phyloP scores from a whole-genome alignment of 2,329 filamentous ascomycete genomes.

The Verticillium alfalfae region DNA sequence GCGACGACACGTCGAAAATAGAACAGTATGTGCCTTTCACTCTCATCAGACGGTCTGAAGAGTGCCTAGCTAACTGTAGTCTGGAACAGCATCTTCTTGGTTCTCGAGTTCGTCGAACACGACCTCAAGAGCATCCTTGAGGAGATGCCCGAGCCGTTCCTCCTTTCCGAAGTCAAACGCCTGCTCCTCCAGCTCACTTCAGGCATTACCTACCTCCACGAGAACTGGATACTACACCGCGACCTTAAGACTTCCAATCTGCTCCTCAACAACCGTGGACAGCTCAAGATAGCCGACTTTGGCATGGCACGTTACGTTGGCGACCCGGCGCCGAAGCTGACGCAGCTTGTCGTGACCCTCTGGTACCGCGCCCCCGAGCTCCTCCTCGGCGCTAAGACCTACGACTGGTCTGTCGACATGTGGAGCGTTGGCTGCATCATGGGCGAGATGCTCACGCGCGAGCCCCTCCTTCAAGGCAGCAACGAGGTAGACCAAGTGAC shows the following conservation, averaged over 20 bases:
- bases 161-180: conserved; percentile 88
- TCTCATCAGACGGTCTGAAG: neutral
- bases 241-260: conserved; percentile 93
- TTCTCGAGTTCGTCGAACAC: conserved; percentile 97
- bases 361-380: conserved; percentile 96
- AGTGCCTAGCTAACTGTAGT: conserved; percentile 22
- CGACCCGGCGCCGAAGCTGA: conserved; percentile 72
- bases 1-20: conserved; percentile 49
- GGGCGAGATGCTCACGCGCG: conserved; percentile 78
- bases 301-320: conserved; percentile 93
- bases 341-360: conserved; percentile 88
- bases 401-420: conserved; percentile 77
- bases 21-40: conserved; percentile 39
- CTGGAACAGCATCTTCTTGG: conserved; percentile 69
- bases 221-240: conserved; percentile 85
- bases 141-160: conserved; percentile 90
- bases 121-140: conserved; percentile 90
- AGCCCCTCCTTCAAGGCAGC: conserved; percentile 78
- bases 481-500: conserved; percentile 90
- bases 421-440: conserved; percentile 98
- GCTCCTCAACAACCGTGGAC: conserved; percentile 89
- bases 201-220: conserved; percentile 80
- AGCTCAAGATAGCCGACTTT: conserved; percentile 95
- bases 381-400: conserved; percentile 71
- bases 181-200: conserved; percentile 76